Percentiles rank a stretch among this genome's conserved stretches.
These are phyloP conservation scores for Anthracocystis setariae DNA, from an alignment of 1,284 basidiomycete species.

Conservation along the genomic window DNA sequence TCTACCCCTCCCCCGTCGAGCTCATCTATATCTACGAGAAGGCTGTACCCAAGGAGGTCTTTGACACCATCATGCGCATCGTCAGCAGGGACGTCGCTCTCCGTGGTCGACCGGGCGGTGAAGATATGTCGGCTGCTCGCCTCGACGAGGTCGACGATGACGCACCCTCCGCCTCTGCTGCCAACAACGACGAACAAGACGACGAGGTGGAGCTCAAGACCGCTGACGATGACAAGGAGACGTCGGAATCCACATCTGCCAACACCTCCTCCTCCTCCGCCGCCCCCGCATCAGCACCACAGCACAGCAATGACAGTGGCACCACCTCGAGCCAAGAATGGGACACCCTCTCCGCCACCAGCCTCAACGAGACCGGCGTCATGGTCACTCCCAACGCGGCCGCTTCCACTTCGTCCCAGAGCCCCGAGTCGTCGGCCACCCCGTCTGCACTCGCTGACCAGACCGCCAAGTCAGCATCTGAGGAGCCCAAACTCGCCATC, in stretches of 20 bases:
- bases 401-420: slow-evolving; percentile 19
- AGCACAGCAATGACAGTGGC: slow-evolving; percentile 44
- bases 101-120: slow-evolving; percentile 34
- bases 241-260: slow-evolving; percentile 22
- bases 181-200: slow-evolving; percentile 1
- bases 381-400: slow-evolving; percentile 33
- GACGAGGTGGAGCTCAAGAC: slow-evolving; percentile 9
- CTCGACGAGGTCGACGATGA: slow-evolving; percentile 57
- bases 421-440: slow-evolving; percentile 14
- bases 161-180: slow-evolving; percentile 15
- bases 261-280: slow-evolving; percentile 12
- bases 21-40: slow-evolving; percentile 83
- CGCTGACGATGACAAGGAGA: slow-evolving; percentile 16
- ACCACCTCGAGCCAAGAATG: slow-evolving; percentile 59
- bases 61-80: slow-evolving; percentile 89
- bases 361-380: slow-evolving; percentile 48
- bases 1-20: slow-evolving; percentile 92
- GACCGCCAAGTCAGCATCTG: slow-evolving; percentile 3
- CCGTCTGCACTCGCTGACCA: slow-evolving; percentile 6
- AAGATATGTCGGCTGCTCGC: slow-evolving; percentile 31
- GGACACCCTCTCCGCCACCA: slow-evolving; percentile 50
- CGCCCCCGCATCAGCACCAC: slow-evolving; percentile 13
- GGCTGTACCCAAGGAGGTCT: slow-evolving; percentile 85
- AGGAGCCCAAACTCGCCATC: slow-evolving; percentile 24
- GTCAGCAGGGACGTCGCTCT: slow-evolving; percentile 84